Percentiles rank a stretch among this genome's conserved stretches.
phyloP scores from a whole-genome alignment of 805 yeast species.

The Ogataea pini region DNA sequence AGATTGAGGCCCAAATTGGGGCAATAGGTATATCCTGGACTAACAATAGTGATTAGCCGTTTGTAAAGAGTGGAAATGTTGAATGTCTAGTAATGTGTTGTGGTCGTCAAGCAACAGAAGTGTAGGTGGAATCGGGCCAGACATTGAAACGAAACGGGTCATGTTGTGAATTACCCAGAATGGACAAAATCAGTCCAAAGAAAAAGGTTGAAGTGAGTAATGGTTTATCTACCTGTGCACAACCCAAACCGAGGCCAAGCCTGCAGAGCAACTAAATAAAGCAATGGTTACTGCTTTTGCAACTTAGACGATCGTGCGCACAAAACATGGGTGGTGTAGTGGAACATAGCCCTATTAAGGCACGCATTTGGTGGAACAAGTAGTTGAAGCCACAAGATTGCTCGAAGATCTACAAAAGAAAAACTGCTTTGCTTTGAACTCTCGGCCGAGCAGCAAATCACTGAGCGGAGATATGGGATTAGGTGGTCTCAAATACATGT shows the following conservation, averaged over 20 bases:
- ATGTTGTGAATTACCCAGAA: not conserved
- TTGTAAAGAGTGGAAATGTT: not conserved
- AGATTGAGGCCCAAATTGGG: not conserved
- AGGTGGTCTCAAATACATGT: not conserved
- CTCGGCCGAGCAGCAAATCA: not conserved
- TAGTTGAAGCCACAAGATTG: not conserved
- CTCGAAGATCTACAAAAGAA: not conserved
- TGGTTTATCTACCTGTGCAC: not conserved
- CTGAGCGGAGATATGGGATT: not conserved
- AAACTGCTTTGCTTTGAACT: not conserved
- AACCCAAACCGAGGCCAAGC: not conserved
- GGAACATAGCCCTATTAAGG: not conserved
- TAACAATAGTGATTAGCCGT: constrained; percentile 1
- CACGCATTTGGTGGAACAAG: not conserved
- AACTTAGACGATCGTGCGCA: too few relatives aligned
- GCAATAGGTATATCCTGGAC: not conserved
- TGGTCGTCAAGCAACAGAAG: not conserved
- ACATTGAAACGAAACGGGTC: not conserved
- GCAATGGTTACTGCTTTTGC: too few relatives aligned
- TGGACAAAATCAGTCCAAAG: too few relatives aligned
- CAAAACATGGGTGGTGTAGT: too few relatives aligned
- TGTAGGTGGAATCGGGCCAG: not conserved
- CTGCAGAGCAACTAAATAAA: too few relatives aligned
- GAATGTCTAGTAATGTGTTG: not conserved
- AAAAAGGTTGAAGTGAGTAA: not conserved